phyloP scores from a whole-genome alignment of 108 stramenopile species.

The Nannochloropsis gaditana region DNA sequence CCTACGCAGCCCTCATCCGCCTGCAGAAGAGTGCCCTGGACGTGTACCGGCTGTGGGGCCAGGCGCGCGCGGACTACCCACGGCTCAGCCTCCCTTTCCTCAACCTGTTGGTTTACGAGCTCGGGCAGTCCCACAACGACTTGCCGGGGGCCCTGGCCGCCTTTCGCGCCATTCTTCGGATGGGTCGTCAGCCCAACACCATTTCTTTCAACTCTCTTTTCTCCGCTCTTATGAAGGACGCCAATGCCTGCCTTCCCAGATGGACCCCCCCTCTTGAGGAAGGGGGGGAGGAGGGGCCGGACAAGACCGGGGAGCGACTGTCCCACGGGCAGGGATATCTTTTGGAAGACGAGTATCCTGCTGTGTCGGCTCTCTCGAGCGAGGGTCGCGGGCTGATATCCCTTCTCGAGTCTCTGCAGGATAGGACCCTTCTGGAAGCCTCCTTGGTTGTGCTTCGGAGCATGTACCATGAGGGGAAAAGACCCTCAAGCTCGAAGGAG shows the following conservation, averaged over 20 bases:
- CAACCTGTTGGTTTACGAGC: not conserved
- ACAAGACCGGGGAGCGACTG: not conserved
- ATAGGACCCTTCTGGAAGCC: not conserved
- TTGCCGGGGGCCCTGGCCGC: not conserved
- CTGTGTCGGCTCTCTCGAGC: not conserved
- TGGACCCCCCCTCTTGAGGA: not conserved
- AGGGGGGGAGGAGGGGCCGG: not conserved
- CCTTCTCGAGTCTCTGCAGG: not conserved
- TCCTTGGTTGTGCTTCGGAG: not conserved
- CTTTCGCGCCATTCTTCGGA: not conserved
- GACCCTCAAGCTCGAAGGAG: too few relatives aligned
- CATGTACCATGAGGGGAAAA: not conserved
- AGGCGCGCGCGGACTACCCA: not conserved
- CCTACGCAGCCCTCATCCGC: not conserved
- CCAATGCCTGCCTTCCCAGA: not conserved
- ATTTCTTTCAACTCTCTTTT: not conserved
- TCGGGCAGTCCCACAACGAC: not conserved
- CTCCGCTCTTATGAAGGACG: not conserved
- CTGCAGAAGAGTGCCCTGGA: not conserved
- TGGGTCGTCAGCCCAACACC: not conserved
- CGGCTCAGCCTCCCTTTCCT: conserved; percentile 17
- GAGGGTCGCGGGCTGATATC: not conserved
- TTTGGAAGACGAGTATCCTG: not conserved
- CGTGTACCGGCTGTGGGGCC: not conserved
- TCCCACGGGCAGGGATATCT: not conserved